Evolutionary conservation across 768 basidiomycete genomes (phyloP).

Genomic region (Lactarius tabidus): DNA sequence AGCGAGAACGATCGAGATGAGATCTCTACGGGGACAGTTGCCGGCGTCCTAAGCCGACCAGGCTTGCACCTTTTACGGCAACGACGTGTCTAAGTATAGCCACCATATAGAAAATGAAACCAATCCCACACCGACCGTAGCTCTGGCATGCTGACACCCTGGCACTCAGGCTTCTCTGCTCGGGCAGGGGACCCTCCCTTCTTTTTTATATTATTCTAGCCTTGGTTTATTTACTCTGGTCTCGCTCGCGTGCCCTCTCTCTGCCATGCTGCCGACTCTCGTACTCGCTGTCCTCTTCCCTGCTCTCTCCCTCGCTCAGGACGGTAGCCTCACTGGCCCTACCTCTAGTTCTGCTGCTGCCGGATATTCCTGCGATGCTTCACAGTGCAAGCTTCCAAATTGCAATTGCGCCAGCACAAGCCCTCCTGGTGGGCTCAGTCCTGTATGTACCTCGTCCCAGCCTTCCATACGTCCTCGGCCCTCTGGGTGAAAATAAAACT

Average conservation of each 20-base stretch:
- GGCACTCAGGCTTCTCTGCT: not conserved
- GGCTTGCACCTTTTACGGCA: not conserved
- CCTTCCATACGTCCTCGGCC: not conserved
- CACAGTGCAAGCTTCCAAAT: slow-evolving; percentile 59
- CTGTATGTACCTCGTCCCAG: slow-evolving; percentile 41
- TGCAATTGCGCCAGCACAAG: slow-evolving; percentile 72
- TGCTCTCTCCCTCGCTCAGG: slow-evolving; percentile 34
- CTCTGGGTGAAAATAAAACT: not conserved
- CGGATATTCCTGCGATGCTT: slow-evolving; percentile 67
- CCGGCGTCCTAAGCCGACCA: not conserved
- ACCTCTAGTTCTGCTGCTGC: slow-evolving; percentile 51
- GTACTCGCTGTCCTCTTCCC: slow-evolving; percentile 24
- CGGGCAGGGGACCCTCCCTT: not conserved
- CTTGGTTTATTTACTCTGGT: not conserved
- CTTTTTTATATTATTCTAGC: not conserved
- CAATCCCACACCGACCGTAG: not conserved
- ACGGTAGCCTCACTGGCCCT: slow-evolving; percentile 53
- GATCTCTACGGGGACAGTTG: not conserved
- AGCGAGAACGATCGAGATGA: not conserved
- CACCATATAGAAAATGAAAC: no score
- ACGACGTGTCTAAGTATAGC: not conserved
- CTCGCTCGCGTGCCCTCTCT: no score
- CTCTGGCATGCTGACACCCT: not conserved
- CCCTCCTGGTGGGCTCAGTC: slow-evolving; percentile 65
- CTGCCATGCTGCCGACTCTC: slow-evolving; percentile 12